phyloP scores from a whole-genome alignment of 208 protist genomes.

The Herpetomonas samuelpessoai region DNA sequence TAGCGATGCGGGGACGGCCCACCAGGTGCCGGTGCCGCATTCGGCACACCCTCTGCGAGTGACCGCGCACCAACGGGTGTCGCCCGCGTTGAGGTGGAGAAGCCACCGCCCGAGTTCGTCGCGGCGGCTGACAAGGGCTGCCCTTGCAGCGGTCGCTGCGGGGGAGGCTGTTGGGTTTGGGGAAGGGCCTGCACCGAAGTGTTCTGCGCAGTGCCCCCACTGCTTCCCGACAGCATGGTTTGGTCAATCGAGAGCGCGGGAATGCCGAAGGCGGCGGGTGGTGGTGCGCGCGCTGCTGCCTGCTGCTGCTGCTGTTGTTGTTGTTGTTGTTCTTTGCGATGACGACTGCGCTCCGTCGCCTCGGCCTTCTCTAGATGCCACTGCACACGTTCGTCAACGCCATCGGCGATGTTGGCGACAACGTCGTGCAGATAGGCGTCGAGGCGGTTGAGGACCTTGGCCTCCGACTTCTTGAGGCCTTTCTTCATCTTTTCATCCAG shows the following conservation, averaged over 20 bases:
- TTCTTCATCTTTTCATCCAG: constrained; percentile 58
- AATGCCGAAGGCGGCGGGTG: background rate
- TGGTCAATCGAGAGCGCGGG: background rate
- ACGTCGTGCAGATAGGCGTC: constrained; percentile 72
- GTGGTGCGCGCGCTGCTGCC: background rate
- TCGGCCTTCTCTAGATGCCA: constrained; percentile 9
- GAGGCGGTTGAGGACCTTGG: constrained; percentile 51
- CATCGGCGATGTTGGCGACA: constrained; percentile 36
- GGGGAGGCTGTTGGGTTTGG: too few species aligned
- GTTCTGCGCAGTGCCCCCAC: too few species aligned
- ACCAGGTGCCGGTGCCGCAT: too few species aligned
- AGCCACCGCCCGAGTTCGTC: too few species aligned
- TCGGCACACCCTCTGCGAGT: too few species aligned
- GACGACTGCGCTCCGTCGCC: constrained; percentile 1
- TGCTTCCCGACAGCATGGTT: background rate
- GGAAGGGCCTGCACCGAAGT: too few species aligned
- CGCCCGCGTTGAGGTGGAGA: too few species aligned
- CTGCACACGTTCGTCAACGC: constrained; percentile 54
- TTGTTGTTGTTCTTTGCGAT: constrained; percentile 2
- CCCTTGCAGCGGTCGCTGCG: too few species aligned
- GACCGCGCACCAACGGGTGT: too few species aligned
- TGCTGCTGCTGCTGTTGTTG: background rate
- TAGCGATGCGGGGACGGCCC: too few species aligned
- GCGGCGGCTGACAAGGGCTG: too few species aligned
- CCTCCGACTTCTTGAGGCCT: constrained; percentile 52